phyloP scores from a whole-genome alignment of 495 filamentous ascomycete genomes.

The Aspergillus haitiensis region DNA sequence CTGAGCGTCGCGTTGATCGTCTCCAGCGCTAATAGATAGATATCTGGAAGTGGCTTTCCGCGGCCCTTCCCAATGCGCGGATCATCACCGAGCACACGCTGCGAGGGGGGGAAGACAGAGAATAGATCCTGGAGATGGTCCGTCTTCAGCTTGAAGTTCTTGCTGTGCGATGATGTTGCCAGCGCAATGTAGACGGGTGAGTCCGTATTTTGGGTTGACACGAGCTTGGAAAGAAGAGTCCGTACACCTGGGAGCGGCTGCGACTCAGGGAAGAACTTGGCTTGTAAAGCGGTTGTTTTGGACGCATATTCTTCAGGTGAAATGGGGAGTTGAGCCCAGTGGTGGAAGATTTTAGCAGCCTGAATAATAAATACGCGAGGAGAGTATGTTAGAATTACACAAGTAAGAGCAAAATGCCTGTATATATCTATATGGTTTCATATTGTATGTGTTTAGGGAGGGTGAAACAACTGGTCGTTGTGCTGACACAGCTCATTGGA shows the following conservation, averaged over 20 bases:
- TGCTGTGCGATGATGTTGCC: constrained; percentile 71
- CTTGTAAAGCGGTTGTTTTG: constrained; percentile 62
- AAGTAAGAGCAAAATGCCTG: not conserved
- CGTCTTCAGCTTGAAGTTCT: constrained; percentile 80
- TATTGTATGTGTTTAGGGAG: not conserved
- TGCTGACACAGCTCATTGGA: too few species aligned
- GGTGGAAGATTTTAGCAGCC: constrained; percentile 58
- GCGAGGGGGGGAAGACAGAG: constrained; percentile 62
- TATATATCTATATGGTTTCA: too few species aligned
- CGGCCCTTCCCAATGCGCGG: constrained; percentile 71
- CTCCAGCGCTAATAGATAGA: constrained; percentile 84
- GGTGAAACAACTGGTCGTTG: not conserved
- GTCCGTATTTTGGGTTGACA: constrained; percentile 40
- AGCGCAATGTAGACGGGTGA: constrained; percentile 75
- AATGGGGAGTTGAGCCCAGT: constrained; percentile 89
- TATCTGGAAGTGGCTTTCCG: constrained; percentile 94
- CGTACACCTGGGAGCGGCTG: constrained; percentile 77
- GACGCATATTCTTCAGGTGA: constrained; percentile 59
- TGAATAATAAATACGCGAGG: constrained; percentile 12
- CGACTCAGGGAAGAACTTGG: constrained; percentile 67
- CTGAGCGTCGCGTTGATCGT: constrained; percentile 74
- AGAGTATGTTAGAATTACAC: not conserved
- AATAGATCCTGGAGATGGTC: constrained; percentile 72
- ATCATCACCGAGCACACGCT: constrained; percentile 85
- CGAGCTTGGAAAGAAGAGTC: constrained; percentile 59